phyloP scores from a whole-genome alignment of 2,329 filamentous ascomycete genomes.

The Nannizzia gypsea region DNA sequence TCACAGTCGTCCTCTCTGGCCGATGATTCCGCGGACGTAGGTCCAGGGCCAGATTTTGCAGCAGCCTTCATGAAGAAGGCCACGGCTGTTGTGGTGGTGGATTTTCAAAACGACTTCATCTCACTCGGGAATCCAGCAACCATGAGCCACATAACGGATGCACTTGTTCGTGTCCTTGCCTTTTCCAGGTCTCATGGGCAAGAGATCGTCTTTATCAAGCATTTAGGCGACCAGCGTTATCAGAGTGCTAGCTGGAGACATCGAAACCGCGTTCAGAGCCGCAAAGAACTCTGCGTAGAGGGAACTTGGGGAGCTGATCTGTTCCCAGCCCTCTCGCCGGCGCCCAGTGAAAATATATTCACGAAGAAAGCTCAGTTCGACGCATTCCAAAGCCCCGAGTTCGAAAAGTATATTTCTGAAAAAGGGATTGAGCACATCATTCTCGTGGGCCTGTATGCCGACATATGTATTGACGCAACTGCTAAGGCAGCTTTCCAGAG shows the following conservation, averaged over 20 bases:
- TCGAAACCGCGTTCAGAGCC: not conserved
- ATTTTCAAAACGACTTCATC: constrained; percentile 5
- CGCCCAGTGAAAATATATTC: not conserved
- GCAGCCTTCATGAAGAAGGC: not conserved
- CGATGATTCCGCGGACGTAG: not conserved
- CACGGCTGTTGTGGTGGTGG: not conserved
- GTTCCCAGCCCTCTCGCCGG: constrained; percentile 1
- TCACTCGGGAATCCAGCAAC: not conserved
- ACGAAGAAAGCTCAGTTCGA: constrained; percentile 3
- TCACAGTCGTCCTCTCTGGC: not conserved
- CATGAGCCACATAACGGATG: not conserved
- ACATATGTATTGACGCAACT: constrained; percentile 4
- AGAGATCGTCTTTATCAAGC: not conserved
- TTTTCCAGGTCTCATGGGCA: not conserved
- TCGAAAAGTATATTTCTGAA: constrained; percentile 4
- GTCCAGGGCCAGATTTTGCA: not conserved
- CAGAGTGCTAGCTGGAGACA: not conserved
- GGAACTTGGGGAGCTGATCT: not conserved
- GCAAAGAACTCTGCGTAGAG: constrained; percentile 1
- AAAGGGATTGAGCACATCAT: not conserved
- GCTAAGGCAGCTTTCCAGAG: constrained; percentile 3
- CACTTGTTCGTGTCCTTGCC: constrained; percentile 1
- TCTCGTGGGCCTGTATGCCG: constrained; percentile 4
- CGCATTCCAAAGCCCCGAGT: not conserved
- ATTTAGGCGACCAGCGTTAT: constrained; percentile 1